phyloP scores from a whole-genome alignment of 2,329 filamentous ascomycete species.

The Cercospora zeae-maydis region DNA sequence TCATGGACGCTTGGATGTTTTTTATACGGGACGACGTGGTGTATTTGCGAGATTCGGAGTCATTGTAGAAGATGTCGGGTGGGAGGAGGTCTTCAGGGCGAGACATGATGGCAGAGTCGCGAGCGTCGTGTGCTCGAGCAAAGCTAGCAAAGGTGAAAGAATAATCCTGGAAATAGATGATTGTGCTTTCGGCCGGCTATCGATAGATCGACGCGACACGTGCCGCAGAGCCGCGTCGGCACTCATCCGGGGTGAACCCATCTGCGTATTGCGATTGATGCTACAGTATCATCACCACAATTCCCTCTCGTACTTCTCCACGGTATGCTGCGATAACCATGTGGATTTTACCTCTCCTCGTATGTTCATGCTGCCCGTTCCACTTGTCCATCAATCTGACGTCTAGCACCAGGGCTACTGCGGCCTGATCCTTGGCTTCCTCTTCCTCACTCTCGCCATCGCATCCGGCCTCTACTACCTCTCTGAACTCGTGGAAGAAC shows the following conservation, averaged over 20 bases:
- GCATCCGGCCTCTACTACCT: slow-evolving; percentile 98
- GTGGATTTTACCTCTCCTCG: slow-evolving; percentile 89
- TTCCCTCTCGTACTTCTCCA: background rate
- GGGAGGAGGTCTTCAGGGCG: slow-evolving; percentile 93
- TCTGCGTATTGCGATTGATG: background rate
- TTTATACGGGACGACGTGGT: slow-evolving; percentile 94
- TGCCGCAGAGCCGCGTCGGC: slow-evolving; percentile 5
- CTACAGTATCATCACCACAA: background rate
- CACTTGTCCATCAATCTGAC: background rate
- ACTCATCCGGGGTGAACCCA: background rate
- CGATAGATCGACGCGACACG: slow-evolving; percentile 5
- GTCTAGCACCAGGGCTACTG: slow-evolving; percentile 61
- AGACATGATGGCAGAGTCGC: slow-evolving; percentile 64
- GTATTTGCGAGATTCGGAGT: slow-evolving; percentile 93
- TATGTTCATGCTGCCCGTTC: slow-evolving; percentile 15
- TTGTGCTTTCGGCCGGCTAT: background rate
- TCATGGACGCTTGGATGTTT: slow-evolving; percentile 93
- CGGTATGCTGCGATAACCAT: slow-evolving; percentile 48
- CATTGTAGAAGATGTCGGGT: slow-evolving; percentile 96
- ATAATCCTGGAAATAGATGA: background rate
- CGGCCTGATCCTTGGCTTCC: slow-evolving; percentile 83
- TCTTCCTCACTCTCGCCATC: slow-evolving; percentile 90
- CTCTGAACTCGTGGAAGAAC: slow-evolving; percentile 95
- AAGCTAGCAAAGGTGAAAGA: background rate
- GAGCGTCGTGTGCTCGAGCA: background rate